Base-by-base conservation (phyloP, 2,329 filamentous ascomycete genomes). In the Trichophaea hybrida region DNA sequence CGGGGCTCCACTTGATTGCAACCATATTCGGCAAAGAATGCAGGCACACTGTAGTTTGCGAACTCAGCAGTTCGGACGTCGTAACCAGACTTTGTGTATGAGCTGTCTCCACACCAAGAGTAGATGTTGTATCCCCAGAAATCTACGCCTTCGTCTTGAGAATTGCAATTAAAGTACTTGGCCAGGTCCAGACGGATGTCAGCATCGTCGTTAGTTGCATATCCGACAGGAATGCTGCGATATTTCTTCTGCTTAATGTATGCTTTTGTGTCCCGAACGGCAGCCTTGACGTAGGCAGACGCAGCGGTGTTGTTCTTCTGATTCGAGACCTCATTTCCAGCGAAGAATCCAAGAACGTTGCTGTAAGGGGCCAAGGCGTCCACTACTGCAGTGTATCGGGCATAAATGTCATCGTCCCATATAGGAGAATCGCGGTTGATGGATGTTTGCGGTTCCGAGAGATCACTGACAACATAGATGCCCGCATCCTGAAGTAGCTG, bases 51-150 rank as follows among this genome's bases (percentile, higher is more conserved):
- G 79, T 93, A 98, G 71, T 84, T 81, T 61, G 77, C 73, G 77
- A 96, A 98, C 75, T 96, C 91, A 66, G 87, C 74, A 68, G 89
- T 89, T 72, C 91, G 86, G 59, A 82, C 78, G 65, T 84, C 78
- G 75, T 90, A 98, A 58, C 88, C 88, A 2, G 93, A 96, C 61
- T 78, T 71, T 38, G 77, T 70, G 76, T 85, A 93, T 69, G 77
- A 81, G 70, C 87, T 94, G 68, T 90, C 73, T 68, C 91, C 93
- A 73, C 93, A 98, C 93, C 93, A 98, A 57, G 90, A 94, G 80
- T 98, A 98, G 76, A 97, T 95, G 79, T 98, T 98, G 84, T 97
- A 97, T 61, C 93, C 93, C 87, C 90, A 98, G 78, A 94, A 97
- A 75, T 98, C 93, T 66, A 97, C 95, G 62, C 85, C 73, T 70